phyloP scores from a whole-genome alignment of 73 alveolate species.

The Paramecium octaurelia region DNA sequence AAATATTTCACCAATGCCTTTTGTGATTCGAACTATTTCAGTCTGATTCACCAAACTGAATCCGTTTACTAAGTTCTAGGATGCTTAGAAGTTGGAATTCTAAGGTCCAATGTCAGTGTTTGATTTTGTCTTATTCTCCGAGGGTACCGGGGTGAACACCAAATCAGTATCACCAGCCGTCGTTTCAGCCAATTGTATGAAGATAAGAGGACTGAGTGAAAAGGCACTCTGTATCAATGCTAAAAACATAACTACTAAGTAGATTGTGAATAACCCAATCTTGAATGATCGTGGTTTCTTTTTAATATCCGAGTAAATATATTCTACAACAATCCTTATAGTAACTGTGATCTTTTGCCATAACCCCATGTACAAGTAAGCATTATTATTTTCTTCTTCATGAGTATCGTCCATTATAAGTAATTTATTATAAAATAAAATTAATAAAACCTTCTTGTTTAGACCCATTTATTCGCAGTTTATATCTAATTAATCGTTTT shows the following conservation, averaged over 20 bases:
- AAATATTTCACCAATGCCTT: background rate
- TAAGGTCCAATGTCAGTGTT: background rate
- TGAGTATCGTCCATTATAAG: background rate
- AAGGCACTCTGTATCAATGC: conserved; percentile 69
- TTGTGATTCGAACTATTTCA: background rate
- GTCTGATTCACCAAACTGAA: background rate
- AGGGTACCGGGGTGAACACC: conserved; percentile 72
- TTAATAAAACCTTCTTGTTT: background rate
- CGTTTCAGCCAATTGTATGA: conserved; percentile 79
- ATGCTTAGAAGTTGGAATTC: background rate
- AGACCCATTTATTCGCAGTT: background rate
- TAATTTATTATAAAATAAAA: background rate
- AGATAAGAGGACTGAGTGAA: conserved; percentile 78
- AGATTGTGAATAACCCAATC: conserved; percentile 92
- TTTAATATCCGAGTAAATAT: conserved; percentile 72
- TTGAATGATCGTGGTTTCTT: conserved; percentile 90
- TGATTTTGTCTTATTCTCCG: conserved; percentile 28
- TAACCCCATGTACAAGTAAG: background rate
- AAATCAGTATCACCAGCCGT: conserved; percentile 91
- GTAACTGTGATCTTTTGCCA: background rate
- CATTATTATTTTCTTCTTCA: background rate
- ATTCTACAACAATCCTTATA: background rate
- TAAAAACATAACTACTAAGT: conserved; percentile 86
- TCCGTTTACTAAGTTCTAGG: background rate
- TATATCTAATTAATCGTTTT: background rate